Conservation (phyloP, 163 green algal genomes). For the Smithsoniella earleae region DNA sequence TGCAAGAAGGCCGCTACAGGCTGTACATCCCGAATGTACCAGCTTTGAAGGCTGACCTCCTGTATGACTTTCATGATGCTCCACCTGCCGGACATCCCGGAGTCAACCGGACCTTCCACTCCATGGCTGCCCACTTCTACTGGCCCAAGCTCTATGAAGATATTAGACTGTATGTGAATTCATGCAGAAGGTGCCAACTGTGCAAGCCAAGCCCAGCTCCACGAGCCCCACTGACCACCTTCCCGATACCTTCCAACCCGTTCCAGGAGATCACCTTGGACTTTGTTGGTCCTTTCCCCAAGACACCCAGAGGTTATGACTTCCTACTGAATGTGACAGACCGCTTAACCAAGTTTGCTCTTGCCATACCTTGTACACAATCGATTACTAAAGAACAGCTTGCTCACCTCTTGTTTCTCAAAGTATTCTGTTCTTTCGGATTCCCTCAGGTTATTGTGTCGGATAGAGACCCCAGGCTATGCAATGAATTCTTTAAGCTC, state of each 20-base stretch:
- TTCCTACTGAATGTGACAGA: not conserved
- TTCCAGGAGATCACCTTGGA: not conserved
- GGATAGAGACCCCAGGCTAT: no score
- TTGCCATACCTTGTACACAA: no score
- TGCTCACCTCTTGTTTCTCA: no score
- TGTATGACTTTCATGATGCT: slow-evolving; percentile 43
- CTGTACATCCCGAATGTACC: slow-evolving; percentile 35
- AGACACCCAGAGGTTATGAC: not conserved
- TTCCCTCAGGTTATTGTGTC: no score
- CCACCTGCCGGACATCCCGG: slow-evolving; percentile 39
- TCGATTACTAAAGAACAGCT: no score
- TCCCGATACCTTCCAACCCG: not conserved
- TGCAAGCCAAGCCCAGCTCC: no score
- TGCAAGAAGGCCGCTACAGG: slow-evolving; percentile 33
- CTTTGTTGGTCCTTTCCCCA: not conserved
- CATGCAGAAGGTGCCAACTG: not conserved
- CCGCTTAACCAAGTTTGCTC: not conserved
- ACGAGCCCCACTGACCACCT: not conserved
- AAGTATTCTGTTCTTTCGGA: no score
- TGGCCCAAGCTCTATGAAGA: not conserved
- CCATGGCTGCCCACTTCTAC: no score
- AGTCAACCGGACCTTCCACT: slow-evolving; percentile 34
- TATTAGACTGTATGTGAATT: not conserved
- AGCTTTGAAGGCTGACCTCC: slow-evolving; percentile 27
- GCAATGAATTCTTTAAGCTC: no score